Base-by-base conservation (phyloP, 768 basidiomycete species). In the Imleria badia region DNA sequence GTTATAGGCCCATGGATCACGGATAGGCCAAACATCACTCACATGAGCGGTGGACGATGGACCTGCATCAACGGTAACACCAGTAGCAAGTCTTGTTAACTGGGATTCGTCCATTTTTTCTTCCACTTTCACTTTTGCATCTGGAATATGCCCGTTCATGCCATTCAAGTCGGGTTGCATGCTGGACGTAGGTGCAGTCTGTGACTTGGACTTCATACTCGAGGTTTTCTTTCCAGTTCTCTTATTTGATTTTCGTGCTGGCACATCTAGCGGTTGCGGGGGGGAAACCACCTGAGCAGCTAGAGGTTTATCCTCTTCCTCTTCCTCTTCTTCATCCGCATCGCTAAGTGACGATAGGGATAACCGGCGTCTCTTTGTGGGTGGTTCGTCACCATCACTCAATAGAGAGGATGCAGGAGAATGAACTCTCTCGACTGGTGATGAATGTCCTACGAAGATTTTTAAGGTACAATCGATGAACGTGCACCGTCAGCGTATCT, bases 81-180 rank as follows among this genome's bases (percentile, higher is more conserved):
- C 91, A 15, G 87, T 89, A 15, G 86, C 87, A 49, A 95, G 77
- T 38, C 91, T 81, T 44, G 81, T 83, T 17, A 93, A 71, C 66
- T 92, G 89, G 30, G 80, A 78, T 62, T 89, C 89, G 45, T 91
- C 87, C 79, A 92, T 81, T 67, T 83, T 85, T 45, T 89, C 91
- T 67, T 93, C 91, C 3, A 86, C 68, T 65, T 89, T 91, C 56
- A 89, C 75, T 59, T 78, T 79, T 7, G 78, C 53, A 20, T 79
- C 81, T 40, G 75, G 73, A 22, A 77, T 75, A 47, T 78, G 78
- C 20, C 80, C 81, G 51, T 82, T 81, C 72, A 59, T 13, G 20
- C 72, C 64, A 30, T 67, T 71, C 67, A 76, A 69, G 23, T 73
- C 72, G 12, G 67, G 69, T 19, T 72, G 39, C 78, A 76, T 34